Evolutionary conservation across 495 filamentous ascomycete genomes (phyloP).

Genomic region (Thermochaetoides thermophila): DNA sequence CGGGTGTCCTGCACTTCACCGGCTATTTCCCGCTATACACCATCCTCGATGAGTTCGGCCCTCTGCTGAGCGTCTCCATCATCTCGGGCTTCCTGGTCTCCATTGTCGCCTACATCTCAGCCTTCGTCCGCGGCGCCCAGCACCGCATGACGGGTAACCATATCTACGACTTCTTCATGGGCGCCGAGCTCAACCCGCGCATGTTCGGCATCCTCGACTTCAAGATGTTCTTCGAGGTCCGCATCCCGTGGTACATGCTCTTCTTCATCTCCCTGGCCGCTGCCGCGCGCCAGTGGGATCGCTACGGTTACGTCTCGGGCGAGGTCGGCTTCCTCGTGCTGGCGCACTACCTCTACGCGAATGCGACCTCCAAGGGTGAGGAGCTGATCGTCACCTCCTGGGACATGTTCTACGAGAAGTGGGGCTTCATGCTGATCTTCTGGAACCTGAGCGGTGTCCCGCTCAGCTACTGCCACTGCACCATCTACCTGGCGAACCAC

Average conservation of each 20-base stretch:
- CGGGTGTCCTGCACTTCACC: constrained; percentile 54
- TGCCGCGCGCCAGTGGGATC: constrained; percentile 76
- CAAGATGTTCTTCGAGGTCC: constrained; percentile 99
- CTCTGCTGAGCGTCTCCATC: constrained; percentile 80
- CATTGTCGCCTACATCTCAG: constrained; percentile 72
- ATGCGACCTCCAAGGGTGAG: constrained; percentile 92
- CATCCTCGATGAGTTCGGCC: constrained; percentile 89
- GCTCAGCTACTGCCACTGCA: constrained; percentile 92
- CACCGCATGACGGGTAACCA: constrained; percentile 87
- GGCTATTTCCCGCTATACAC: constrained; percentile 84
- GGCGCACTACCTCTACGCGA: constrained; percentile 92
- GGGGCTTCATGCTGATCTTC: constrained; percentile 99
- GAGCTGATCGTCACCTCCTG: constrained; percentile 89
- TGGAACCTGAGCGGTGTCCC: constrained; percentile 98
- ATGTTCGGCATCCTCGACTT: constrained; percentile 90
- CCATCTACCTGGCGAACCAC: constrained; percentile 84
- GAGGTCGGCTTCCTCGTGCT: constrained; percentile 80
- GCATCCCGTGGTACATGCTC: constrained; percentile 91
- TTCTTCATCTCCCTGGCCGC: constrained; percentile 63
- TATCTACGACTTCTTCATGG: constrained; percentile 99
- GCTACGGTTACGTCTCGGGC: constrained; percentile 79
- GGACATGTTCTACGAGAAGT: constrained; percentile 99
- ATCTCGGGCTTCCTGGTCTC: constrained; percentile 69
- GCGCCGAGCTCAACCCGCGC: constrained; percentile 88
- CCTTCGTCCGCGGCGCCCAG: constrained; percentile 60